Percentiles rank a stretch among this genome's conserved stretches.
Conservation (phyloP, 2,329 filamentous ascomycete species). For the Tolypocladium ovalisporum region DNA sequence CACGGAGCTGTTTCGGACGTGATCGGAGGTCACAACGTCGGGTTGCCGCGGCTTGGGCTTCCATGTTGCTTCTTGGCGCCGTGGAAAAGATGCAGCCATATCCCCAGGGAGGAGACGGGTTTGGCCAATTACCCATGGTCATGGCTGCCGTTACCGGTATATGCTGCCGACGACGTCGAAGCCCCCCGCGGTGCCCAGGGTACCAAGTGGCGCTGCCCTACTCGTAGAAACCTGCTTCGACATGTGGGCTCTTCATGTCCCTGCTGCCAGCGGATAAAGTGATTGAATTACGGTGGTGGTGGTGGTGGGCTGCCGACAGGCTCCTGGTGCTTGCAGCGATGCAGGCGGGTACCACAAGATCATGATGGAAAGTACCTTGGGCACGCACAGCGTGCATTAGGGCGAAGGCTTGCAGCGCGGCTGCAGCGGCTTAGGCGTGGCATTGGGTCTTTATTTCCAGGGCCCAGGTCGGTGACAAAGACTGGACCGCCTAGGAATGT, state of each 20-base stretch:
- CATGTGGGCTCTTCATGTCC: neutral
- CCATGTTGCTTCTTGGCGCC: neutral
- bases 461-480: neutral
- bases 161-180: neutral
- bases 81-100: neutral
- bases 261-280: neutral
- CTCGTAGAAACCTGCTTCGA: no score
- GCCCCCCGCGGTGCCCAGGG: neutral
- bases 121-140: neutral
- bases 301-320: neutral
- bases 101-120: no score
- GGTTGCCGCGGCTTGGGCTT: neutral
- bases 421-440: neutral
- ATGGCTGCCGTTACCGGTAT: neutral
- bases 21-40: neutral
- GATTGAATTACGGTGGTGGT: neutral
- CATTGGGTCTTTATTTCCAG: neutral
- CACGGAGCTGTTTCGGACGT: neutral
- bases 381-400: neutral
- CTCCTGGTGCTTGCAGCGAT: neutral
- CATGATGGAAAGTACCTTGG: no score
- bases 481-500: no score
- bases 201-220: neutral
- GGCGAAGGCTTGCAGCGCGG: neutral
- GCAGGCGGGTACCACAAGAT: neutral